Percentiles rank a stretch among this genome's conserved stretches.
Evolutionary conservation across 1,284 basidiomycete species (phyloP).

Genomic region (Ustilago crameri): DNA sequence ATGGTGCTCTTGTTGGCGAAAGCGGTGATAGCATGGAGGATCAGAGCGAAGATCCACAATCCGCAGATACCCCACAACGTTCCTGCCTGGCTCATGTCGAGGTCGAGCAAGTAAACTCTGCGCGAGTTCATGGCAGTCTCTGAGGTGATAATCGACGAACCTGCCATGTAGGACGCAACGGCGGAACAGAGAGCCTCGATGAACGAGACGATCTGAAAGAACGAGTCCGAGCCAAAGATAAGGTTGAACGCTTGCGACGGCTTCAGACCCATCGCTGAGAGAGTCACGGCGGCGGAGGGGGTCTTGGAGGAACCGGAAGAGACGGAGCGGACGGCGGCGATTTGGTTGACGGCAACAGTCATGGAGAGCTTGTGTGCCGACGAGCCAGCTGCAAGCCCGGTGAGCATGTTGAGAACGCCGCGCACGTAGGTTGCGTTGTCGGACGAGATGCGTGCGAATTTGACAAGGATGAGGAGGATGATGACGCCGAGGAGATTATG

Average conservation of each 20-base stretch:
- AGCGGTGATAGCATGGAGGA: constrained; percentile 33
- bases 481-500: constrained; percentile 44
- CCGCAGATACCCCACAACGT: constrained; percentile 50
- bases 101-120: constrained; percentile 26
- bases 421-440: constrained; percentile 46
- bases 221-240: constrained; percentile 43
- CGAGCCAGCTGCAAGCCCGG: constrained; percentile 35
- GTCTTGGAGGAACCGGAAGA: constrained; percentile 17
- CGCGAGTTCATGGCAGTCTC: constrained; percentile 14
- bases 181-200: constrained; percentile 46
- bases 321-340: constrained; percentile 17
- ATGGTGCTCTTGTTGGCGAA: constrained; percentile 45
- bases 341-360: constrained; percentile 39
- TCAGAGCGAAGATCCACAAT: constrained; percentile 37
- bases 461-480: constrained; percentile 43
- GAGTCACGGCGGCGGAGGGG: constrained; percentile 21
- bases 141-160: constrained; percentile 27
- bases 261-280: constrained; percentile 33
- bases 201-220: constrained; percentile 45
- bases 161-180: constrained; percentile 42
- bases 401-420: constrained; percentile 48
- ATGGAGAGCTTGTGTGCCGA: constrained; percentile 49
- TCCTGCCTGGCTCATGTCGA: constrained; percentile 44
- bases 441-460: constrained; percentile 24
- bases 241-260: constrained; percentile 40